Conservation (phyloP, 257 asterid genomes). For the Solanum appendiculatum region DNA sequence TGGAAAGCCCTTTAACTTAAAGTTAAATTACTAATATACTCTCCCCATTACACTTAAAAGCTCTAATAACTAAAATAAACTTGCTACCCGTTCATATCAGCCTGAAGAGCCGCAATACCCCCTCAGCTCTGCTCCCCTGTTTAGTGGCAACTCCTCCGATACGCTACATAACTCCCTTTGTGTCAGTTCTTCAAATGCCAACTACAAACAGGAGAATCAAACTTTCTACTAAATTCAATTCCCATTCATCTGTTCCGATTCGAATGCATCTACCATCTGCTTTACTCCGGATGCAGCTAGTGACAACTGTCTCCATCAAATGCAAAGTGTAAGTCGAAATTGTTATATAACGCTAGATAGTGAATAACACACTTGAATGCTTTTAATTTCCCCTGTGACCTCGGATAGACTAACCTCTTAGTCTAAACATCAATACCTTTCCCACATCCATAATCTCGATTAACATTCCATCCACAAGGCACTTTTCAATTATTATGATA, state of each 20-base stretch:
- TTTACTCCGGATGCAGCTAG: not conserved
- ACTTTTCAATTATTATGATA: too few species aligned
- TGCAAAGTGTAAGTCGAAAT: not conserved
- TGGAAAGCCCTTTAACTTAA: not conserved
- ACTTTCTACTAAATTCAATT: not conserved
- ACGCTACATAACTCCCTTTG: not conserved
- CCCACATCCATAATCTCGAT: too few species aligned
- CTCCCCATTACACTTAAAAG: not conserved
- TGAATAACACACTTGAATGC: not conserved
- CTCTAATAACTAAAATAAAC: not conserved
- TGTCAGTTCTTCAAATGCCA: not conserved
- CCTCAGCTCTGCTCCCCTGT: not conserved
- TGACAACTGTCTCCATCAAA: not conserved
- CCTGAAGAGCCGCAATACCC: too few species aligned
- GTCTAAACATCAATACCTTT: too few species aligned
- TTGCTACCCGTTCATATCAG: not conserved
- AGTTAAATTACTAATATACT: not conserved
- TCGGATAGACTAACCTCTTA: too few species aligned
- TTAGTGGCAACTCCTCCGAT: not conserved
- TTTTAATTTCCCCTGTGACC: too few species aligned
- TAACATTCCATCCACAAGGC: too few species aligned
- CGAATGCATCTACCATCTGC: not conserved
- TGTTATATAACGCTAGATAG: not conserved
- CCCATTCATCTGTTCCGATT: not conserved
- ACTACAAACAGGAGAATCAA: not conserved